Conservation (phyloP, 1,284 basidiomycete species). For the Xerocomus nothofagi region DNA sequence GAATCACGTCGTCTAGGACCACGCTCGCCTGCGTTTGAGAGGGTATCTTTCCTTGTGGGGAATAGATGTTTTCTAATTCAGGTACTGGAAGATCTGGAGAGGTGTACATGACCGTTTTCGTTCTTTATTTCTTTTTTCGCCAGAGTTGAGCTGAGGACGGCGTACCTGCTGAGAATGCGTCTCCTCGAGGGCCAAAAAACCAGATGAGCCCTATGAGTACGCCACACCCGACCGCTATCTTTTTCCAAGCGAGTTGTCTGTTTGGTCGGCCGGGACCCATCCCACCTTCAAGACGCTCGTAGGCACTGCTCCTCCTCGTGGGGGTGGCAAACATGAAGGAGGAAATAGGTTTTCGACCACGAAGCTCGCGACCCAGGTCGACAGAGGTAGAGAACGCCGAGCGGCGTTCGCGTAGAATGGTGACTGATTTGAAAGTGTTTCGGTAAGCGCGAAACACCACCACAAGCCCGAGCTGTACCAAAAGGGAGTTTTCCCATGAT, state of each 20-base stretch:
- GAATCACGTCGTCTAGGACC: not conserved
- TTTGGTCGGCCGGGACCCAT: constrained; percentile 46
- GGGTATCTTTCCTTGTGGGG: constrained; percentile 20
- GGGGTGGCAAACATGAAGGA: constrained; percentile 36
- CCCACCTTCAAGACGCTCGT: constrained; percentile 64
- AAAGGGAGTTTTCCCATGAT: too few relatives aligned
- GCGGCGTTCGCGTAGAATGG: constrained; percentile 23
- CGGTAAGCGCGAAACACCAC: too few relatives aligned
- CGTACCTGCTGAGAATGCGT: constrained; percentile 22
- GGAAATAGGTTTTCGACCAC: constrained; percentile 18
- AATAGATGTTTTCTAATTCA: constrained; percentile 27
- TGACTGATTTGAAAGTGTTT: too few relatives aligned
- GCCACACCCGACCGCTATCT: constrained; percentile 56
- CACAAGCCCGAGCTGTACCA: too few relatives aligned
- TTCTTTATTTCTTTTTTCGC: not conserved
- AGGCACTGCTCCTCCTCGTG: constrained; percentile 51
- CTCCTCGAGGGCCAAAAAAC: constrained; percentile 56
- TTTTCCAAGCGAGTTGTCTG: constrained; percentile 60
- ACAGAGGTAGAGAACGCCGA: constrained; percentile 33
- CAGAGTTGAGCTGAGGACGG: not conserved
- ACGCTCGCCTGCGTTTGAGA: not conserved
- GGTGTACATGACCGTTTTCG: too few relatives aligned
- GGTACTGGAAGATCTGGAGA: constrained; percentile 17
- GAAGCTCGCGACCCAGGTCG: constrained; percentile 24
- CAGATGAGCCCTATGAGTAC: constrained; percentile 60